Conservation (phyloP, 768 basidiomycete genomes). For the Trametes maxima region DNA sequence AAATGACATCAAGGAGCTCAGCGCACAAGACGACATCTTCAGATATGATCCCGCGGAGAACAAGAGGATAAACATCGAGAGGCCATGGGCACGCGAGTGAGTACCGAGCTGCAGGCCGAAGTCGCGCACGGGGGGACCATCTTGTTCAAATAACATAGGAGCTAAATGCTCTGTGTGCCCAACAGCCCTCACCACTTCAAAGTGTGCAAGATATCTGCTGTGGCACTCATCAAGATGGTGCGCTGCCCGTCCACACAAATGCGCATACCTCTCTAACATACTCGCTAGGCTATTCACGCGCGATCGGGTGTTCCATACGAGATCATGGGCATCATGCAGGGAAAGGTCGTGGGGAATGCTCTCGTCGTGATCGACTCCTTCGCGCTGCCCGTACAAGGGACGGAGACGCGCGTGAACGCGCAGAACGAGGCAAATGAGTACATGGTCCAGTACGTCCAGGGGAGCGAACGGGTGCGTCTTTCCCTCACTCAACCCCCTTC, state of each 20-base stretch:
- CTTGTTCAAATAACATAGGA: neutral
- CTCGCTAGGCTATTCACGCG: constrained; percentile 88
- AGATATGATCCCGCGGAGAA: constrained; percentile 72
- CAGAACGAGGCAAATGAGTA: constrained; percentile 96
- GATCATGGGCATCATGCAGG: constrained; percentile 99
- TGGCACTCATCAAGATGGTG: constrained; percentile 96
- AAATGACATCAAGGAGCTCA: constrained; percentile 71
- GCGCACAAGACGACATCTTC: constrained; percentile 81
- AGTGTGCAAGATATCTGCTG: constrained; percentile 91
- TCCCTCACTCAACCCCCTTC: neutral
- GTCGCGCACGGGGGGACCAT: neutral
- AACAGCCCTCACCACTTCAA: constrained; percentile 79
- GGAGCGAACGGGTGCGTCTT: constrained; percentile 69
- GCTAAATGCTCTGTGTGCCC: neutral
- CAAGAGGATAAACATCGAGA: constrained; percentile 61
- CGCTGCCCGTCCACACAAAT: constrained; percentile 3
- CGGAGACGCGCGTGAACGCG: constrained; percentile 97
- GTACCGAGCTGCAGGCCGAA: constrained; percentile 27
- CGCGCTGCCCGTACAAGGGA: constrained; percentile 95
- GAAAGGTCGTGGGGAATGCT: constrained; percentile 81
- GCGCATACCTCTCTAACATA: neutral
- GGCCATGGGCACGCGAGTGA: constrained; percentile 89
- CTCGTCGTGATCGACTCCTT: constrained; percentile 95
- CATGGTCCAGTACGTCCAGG: constrained; percentile 92
- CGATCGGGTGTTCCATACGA: constrained; percentile 97